Conservation (phyloP, 345 rosid genomes). For the Garcia nutans region DNA sequence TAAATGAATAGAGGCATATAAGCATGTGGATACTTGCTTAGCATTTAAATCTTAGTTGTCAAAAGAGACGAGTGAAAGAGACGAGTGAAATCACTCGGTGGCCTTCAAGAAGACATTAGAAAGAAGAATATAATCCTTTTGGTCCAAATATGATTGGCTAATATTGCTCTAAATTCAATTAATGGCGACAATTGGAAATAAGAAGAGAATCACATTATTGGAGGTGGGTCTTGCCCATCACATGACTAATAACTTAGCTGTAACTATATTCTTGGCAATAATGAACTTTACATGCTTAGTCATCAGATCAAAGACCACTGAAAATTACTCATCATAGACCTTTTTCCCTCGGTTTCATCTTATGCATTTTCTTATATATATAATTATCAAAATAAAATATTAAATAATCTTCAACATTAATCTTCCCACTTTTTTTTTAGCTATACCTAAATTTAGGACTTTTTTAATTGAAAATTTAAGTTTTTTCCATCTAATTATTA, state of each 20-base stretch:
- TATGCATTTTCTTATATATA: background rate
- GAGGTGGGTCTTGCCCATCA: conserved; percentile 21
- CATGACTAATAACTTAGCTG: background rate
- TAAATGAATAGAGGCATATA: too few relatives aligned
- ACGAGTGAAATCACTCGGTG: background rate
- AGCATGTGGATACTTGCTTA: background rate
- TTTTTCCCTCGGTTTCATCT: background rate
- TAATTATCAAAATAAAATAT: background rate
- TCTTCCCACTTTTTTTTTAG: too few relatives aligned
- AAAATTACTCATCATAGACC: background rate
- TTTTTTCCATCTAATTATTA: too few relatives aligned
- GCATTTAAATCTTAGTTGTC: background rate
- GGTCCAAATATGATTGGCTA: background rate
- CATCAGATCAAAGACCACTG: background rate
- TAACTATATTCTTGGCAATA: background rate
- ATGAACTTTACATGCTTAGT: background rate
- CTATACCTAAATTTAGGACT: too few relatives aligned
- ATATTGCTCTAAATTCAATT: background rate
- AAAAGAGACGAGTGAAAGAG: too few relatives aligned
- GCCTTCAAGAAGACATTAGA: background rate
- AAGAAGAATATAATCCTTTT: background rate
- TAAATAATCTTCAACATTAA: background rate
- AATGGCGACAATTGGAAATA: background rate
- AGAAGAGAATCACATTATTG: conserved; percentile 10
- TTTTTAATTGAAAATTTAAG: too few relatives aligned